phyloP scores from a whole-genome alignment of 1,284 basidiomycete genomes.

The Boletellus dicymbophilus region DNA sequence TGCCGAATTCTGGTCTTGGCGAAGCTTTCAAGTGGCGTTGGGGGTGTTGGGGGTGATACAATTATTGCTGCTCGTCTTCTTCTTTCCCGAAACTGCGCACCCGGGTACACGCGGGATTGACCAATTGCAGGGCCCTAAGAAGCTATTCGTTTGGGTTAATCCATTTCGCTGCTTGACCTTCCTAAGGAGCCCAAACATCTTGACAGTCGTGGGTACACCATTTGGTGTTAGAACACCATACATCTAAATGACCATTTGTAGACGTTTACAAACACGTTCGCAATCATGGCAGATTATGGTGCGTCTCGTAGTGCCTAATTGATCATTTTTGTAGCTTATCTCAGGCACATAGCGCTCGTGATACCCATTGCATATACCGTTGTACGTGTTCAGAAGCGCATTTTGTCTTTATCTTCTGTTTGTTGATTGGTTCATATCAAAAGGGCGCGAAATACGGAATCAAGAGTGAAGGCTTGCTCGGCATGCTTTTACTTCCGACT shows the following conservation, averaged over 20 bases:
- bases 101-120: slow-evolving; percentile 48
- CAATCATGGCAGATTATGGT: slow-evolving; percentile 48
- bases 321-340: neutral
- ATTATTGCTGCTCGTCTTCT: slow-evolving; percentile 46
- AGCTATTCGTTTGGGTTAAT: slow-evolving; percentile 54
- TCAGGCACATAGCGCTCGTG: slow-evolving; percentile 35
- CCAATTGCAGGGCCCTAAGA: slow-evolving; percentile 32
- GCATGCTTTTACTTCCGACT: slow-evolving; percentile 58
- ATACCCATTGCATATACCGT: slow-evolving; percentile 35
- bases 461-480: slow-evolving; percentile 56
- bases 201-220: slow-evolving; percentile 52
- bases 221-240: neutral
- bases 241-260: slow-evolving; percentile 19
- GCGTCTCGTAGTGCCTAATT: slow-evolving; percentile 7
- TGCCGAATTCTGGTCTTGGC: slow-evolving; percentile 67
- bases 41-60: slow-evolving; percentile 46
- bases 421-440: neutral
- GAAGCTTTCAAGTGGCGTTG: slow-evolving; percentile 59
- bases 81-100: slow-evolving; percentile 75
- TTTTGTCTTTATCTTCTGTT: neutral
- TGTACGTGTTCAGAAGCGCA: slow-evolving; percentile 22
- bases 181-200: slow-evolving; percentile 59
- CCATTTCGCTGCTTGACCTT: slow-evolving; percentile 56
- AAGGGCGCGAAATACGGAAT: slow-evolving; percentile 63
- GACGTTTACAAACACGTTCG: slow-evolving; percentile 41